Base-by-base conservation (phyloP, 2,329 filamentous ascomycete species). In the Trichoderma arundinaceum region DNA sequence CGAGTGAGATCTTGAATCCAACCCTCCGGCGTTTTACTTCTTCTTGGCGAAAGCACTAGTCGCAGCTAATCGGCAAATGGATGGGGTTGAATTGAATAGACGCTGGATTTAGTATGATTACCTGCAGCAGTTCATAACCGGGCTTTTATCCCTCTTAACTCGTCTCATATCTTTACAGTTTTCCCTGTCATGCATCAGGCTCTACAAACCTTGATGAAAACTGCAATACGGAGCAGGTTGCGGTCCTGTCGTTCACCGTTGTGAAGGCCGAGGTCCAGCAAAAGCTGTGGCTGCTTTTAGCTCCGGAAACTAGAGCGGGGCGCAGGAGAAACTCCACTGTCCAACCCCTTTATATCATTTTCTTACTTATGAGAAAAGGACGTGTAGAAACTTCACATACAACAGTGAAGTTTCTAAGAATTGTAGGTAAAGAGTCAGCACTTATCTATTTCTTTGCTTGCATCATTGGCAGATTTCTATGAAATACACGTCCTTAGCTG, bases 261-360 rank as follows among this genome's bases (percentile, higher is more conserved):
- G 22, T 28, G 22, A 28, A 28, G 22, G 22, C 22, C 22, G 22
- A 28, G 22, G 22, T 28, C 2, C 22, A 28, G 22, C 22, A 28
- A 28, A 28, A 28, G 22, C 7, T 51, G 58, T 52, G 35, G 43
- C 35, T 51, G 35, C 13, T 32, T 32, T 61, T 61, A 61, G 58
- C 22, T 10, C 35, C 46, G 44, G 58, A 49, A 49, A 13, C 58
- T 41, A 43, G 46, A 33, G 15, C 46, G 46, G 46, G 57, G 58
- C 22, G 46, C 58, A 61, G 46, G 58, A 52, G 46, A 61, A 52
- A 52, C 58, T 32, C 58, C 58, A 61, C 58, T 43, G 46, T n/a
- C 46, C 22, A 32, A 61, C 58, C 58, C 58, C 58, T 61, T 61
- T 38, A 46, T 49, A 60, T 60, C 10, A 51, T 32, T 61, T 9